Percentiles rank a stretch among this genome's conserved stretches.
Evolutionary conservation across 768 basidiomycete genomes (phyloP).

Genomic region (Cubamyces lactineus): DNA sequence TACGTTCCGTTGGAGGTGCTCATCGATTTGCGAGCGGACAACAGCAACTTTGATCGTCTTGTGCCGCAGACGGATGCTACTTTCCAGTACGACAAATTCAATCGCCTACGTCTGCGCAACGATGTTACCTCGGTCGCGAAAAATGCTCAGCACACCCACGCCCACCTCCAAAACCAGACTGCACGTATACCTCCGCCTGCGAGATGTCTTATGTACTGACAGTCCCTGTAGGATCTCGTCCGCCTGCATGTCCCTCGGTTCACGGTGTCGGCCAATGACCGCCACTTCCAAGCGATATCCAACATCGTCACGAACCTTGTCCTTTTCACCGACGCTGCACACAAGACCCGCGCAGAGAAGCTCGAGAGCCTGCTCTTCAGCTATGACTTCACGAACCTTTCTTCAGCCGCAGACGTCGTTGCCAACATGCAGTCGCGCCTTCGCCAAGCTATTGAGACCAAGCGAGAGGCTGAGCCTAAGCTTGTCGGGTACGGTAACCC

Average conservation of each 20-base stretch:
- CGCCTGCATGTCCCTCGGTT: constrained; percentile 83
- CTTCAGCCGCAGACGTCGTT: constrained; percentile 71
- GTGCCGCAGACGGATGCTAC: constrained; percentile 87
- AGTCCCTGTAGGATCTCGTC: constrained; percentile 68
- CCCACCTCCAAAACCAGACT: constrained; percentile 68
- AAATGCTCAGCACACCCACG: constrained; percentile 41
- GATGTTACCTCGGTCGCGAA: constrained; percentile 58
- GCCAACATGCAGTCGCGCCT: constrained; percentile 74
- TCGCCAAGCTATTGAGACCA: constrained; percentile 61
- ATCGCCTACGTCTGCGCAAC: constrained; percentile 82
- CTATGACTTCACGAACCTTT: constrained; percentile 84
- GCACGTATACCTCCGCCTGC: constrained; percentile 40
- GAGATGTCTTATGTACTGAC: background rate
- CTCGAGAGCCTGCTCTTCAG: constrained; percentile 83
- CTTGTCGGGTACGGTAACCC: constrained; percentile 46
- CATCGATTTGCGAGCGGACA: constrained; percentile 84
- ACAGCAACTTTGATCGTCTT: constrained; percentile 81
- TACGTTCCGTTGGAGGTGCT: constrained; percentile 89
- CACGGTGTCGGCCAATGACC: constrained; percentile 81
- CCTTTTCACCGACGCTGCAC: constrained; percentile 87
- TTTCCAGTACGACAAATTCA: constrained; percentile 93
- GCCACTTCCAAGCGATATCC: constrained; percentile 84
- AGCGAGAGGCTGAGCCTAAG: constrained; percentile 43
- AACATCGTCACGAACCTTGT: constrained; percentile 85
- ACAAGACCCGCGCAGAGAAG: constrained; percentile 75